Evolutionary conservation across 371 early-diverging fungal species (phyloP), one percentile per base, ranked within the genome.

Genomic region (Chytridium lagenaria): DNA sequence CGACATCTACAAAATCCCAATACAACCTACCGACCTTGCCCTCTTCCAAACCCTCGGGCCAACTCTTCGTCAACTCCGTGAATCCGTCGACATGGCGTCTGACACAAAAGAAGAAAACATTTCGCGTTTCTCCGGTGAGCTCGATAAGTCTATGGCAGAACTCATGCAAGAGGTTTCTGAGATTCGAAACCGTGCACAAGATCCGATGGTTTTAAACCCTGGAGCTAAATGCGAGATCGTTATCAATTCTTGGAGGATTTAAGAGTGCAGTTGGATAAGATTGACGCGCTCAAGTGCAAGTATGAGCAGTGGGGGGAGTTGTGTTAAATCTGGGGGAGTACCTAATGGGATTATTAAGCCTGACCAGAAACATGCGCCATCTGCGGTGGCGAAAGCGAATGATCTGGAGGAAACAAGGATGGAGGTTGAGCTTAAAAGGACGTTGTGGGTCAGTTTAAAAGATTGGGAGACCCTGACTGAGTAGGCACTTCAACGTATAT

Each of bases 81-180:
- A 85, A 37, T 68, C 74, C 5, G 75, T 81, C 2, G 85, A 85
- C 57, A 74, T 82, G 69, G 78, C 81, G 2, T 28, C 66, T 1
- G 85, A 85, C 59, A 76, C 82, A 10, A 80, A 81, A 68, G 85
- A 85, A 50, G 85, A 85, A 22, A 82, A 78, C 51, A 80, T 83
- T 39, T 31, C 73, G 12, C 76, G 74, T 38, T 85, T 81, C 67
- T 68, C 77, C 3, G 70, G 40, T 16, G 85, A 84, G 55, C 75
- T 82, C 28, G 85, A 84, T 28, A 78, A 79, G 50, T 69, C 70
- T 0, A 72, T 78, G 57, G 19, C 68, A 1, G 85, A 84, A n/a
- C 59, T 84, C 10, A 52, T 74, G 33, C 65, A 59, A 26, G 75
- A 77, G 50, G 85, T 80, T 16, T 73, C 76, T 26, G 83, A 84